phyloP scores from a whole-genome alignment of 352 stramenopile genomes.

The Globisporangium mamillatum region DNA sequence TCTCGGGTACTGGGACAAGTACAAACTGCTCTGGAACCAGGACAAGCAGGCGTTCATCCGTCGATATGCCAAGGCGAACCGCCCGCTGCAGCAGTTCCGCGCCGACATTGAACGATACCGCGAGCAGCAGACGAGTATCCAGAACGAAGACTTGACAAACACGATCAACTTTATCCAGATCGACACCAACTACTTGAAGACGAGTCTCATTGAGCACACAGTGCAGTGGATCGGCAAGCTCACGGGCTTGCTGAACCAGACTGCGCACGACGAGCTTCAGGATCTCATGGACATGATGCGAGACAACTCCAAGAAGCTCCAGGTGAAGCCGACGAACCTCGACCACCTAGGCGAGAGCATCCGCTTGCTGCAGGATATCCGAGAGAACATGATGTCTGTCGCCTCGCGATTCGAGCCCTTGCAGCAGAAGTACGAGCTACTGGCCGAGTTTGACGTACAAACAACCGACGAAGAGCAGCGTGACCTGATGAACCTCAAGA shows the following conservation, averaged over 20 bases:
- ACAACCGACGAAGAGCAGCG: slow-evolving; percentile 84
- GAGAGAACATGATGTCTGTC: slow-evolving; percentile 69
- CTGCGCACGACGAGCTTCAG: slow-evolving; percentile 82
- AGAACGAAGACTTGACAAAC: slow-evolving; percentile 90
- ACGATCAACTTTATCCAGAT: slow-evolving; percentile 96
- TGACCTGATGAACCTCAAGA: slow-evolving; percentile 61
- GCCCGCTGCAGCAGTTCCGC: slow-evolving; percentile 91
- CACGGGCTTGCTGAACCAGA: slow-evolving; percentile 90
- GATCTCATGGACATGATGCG: slow-evolving; percentile 89
- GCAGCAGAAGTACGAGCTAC: slow-evolving; percentile 84
- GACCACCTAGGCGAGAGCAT: slow-evolving; percentile 92
- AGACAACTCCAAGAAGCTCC: slow-evolving; percentile 82
- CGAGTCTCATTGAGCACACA: slow-evolving; percentile 88
- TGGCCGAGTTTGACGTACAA: slow-evolving; percentile 88
- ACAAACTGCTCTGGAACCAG: slow-evolving; percentile 92
- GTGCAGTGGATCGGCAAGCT: slow-evolving; percentile 93
- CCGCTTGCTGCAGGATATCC: slow-evolving; percentile 86
- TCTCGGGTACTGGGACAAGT: slow-evolving; percentile 94
- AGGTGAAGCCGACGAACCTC: slow-evolving; percentile 82
- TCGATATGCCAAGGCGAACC: slow-evolving; percentile 94
- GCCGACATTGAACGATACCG: slow-evolving; percentile 90
- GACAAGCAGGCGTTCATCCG: slow-evolving; percentile 95
- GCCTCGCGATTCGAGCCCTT: slow-evolving; percentile 79
- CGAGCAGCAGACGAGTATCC: slow-evolving; percentile 90
- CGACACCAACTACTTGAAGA: slow-evolving; percentile 92